Base-by-base conservation (phyloP, 2,329 filamentous ascomycete genomes). In the Blumeria graminis region DNA sequence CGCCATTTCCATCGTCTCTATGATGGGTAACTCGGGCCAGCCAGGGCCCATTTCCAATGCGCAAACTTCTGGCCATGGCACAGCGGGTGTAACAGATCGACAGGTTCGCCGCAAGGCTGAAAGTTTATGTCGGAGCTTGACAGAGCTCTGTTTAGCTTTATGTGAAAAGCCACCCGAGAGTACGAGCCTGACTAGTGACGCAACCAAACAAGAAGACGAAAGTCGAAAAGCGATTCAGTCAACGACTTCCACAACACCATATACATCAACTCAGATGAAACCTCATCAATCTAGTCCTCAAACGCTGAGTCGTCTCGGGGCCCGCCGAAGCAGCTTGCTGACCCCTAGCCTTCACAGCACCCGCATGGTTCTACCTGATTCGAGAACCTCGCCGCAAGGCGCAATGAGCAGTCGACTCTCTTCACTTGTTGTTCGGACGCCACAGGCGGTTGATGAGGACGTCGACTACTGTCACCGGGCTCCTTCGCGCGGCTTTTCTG, bases 101-200 rank as follows among this genome's bases (percentile, higher is more conserved):
- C 86, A 94, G 66, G 74, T 94, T 14, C 80, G 88, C 53, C 80
- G 90, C 60, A 95, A 94, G 68, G 86, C 87, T 33, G 90, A 98
- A 66, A 88, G 84, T 65, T 80, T 98, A 66, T 96, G 92, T 67
- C 83, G 90, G 56, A 92, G 85, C 64, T 71, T 98, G 61, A 96
- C 90, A 0, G 92, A 98, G 68, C 74, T 98, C 6, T 94, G 87
- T 65, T 77, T 98, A 57, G 85, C 88, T 0, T 71, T 98, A 56
- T 81, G 81, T 34, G 84, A 86, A 60, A 77, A 79, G 43, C 63
- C 66, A 56, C 60, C 56, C 45, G 65, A 66, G 9, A 36, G 35
- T 18, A 35, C 28, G 50, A 28, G 36, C 34, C 36, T 16, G 6
- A 58, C 61, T 38, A 54, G 33, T 6, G 39, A 53, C 8, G 55